Base-by-base conservation (phyloP, 2,329 filamentous ascomycete species). In the Elsinoe necatrix region DNA sequence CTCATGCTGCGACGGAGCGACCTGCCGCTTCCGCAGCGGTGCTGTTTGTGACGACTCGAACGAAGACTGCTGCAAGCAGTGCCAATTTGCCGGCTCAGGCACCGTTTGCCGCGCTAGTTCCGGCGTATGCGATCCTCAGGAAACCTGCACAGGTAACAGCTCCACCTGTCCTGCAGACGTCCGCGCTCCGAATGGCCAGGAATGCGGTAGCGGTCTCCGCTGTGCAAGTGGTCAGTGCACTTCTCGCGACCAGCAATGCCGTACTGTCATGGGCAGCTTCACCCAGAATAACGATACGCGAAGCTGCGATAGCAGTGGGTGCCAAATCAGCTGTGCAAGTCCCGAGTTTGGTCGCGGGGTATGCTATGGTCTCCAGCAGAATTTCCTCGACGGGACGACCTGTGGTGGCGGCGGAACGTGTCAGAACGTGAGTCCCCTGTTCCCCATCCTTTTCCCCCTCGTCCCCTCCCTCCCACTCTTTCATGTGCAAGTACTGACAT, bases 181-280 rank as follows among this genome's bases (percentile, higher is more conserved):
- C 54, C 86, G 82, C 62, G 76, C 83, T 50, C 73, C 81, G 0
- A 84, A 97, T 68, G 93, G 83, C 31, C 75, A 80, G 3, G 72
- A 73, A 16, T 98, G 93, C 67, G 89, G 89, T 31, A 73, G 75
- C 52, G 79, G 80, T 1, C 79, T 97, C 29, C 73, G 81, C 29
- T 98, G 93, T 68, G 89, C 93, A 27, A 91, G 87, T 45, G 93
- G 93, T 11, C 92, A 97, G 72, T 98, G 93, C 71, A 98, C 93
- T 2, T 93, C 87, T 55, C 85, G 93, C 61, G 84, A 96, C 69
- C 79, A 85, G 66, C 93, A 98, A 73, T 98, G 93, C 75, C 84
- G 85, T 70, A 86, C 83, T 9, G 78, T 95, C 48, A 87, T 95
- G 78, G 90, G 89, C 34, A 82, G 80, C 25, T 80, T 86, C 60